Base-by-base conservation (phyloP, 805 yeast species). In the Barnettozyma vustinii region DNA sequence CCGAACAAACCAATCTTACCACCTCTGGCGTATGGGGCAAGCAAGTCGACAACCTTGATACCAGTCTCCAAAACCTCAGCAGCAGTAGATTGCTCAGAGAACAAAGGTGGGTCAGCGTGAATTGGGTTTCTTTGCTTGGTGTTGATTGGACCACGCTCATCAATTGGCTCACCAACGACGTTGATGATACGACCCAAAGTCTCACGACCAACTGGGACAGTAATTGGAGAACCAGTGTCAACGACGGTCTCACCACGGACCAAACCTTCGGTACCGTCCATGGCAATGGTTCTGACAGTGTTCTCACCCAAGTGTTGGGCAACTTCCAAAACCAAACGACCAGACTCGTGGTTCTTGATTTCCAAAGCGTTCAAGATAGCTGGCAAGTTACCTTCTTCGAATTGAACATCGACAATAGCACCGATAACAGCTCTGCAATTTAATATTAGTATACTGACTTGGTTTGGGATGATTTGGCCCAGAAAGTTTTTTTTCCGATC, bases 1-100 rank as follows among this genome's bases (percentile, higher is more conserved):
- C 99, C 99, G 87, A 92, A 92, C 71, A 92, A 84, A 85, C 99
- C 99, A 89, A 92, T 92, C 85, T 92, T 92, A 88, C 99, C 99
- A 88, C 99, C 99, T 88, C 97, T 90, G 72, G 99, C 98, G 81
- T 92, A 92, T 65, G 99, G 99, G 65, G 99, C 99, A 63, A 92
- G 83, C 71, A 92, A 81, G 74, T 92, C 99, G 79, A 92, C 99
- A 75, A 92, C 99, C 84, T 92, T 92, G 74, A 92, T 92, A 89
- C 99, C 97, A 60, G 99, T 92, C 81, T 91, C 99, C 71, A 94
- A 84, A 67, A 94, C 91, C 83, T 94, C 98, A 59, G 99, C 98
- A 62, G 83, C 76, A 66, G 99, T 94, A 57, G 97, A 89, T 81
- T 94, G 99, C 72, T 94, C 97, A 63, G 84, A 89, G 73, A 94